Conservation (phyloP, 352 stramenopile species). For the Blastocystis sp. region DNA sequence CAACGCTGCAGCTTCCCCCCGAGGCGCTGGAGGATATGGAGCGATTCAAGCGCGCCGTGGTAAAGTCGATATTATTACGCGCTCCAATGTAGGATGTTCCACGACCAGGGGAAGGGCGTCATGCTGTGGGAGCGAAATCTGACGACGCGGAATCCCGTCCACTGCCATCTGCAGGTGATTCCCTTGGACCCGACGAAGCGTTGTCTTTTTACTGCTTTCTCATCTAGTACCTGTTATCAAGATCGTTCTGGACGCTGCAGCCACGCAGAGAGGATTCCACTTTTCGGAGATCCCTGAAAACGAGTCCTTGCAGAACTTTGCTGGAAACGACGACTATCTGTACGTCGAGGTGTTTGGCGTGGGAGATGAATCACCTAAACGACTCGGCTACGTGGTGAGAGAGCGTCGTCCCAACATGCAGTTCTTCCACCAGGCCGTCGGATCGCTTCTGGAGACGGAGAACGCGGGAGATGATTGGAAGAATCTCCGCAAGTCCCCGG, state of each 20-base stretch:
- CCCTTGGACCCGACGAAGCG: slow-evolving; percentile 23
- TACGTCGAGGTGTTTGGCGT: slow-evolving; percentile 28
- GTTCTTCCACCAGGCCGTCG: slow-evolving; percentile 54
- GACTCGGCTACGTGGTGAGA: slow-evolving; percentile 19
- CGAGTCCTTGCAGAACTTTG: neutral
- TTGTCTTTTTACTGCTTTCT: neutral
- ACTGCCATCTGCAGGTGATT: slow-evolving; percentile 31
- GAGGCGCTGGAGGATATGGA: slow-evolving; percentile 39
- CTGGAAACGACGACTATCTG: slow-evolving; percentile 28
- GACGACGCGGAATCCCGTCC: slow-evolving; percentile 29
- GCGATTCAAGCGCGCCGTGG: slow-evolving; percentile 29
- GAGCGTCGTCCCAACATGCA: slow-evolving; percentile 41
- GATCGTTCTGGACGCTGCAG: slow-evolving; percentile 29
- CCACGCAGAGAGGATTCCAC: slow-evolving; percentile 29
- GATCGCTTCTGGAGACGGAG: slow-evolving; percentile 23
- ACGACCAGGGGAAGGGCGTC: slow-evolving; percentile 28
- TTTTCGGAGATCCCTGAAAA: slow-evolving; percentile 14
- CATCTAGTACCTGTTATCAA: slow-evolving; percentile 9
- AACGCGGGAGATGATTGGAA: slow-evolving; percentile 51
- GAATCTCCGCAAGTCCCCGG: neutral
- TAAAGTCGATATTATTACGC: neutral
- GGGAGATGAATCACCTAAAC: neutral
- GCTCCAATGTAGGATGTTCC: slow-evolving; percentile 28
- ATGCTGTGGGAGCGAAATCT: slow-evolving; percentile 34
- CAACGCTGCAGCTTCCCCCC: slow-evolving; percentile 8